These are phyloP conservation scores for Psilocybe cyanescens DNA, from an alignment of 768 basidiomycete species.

Conservation along the genomic window DNA sequence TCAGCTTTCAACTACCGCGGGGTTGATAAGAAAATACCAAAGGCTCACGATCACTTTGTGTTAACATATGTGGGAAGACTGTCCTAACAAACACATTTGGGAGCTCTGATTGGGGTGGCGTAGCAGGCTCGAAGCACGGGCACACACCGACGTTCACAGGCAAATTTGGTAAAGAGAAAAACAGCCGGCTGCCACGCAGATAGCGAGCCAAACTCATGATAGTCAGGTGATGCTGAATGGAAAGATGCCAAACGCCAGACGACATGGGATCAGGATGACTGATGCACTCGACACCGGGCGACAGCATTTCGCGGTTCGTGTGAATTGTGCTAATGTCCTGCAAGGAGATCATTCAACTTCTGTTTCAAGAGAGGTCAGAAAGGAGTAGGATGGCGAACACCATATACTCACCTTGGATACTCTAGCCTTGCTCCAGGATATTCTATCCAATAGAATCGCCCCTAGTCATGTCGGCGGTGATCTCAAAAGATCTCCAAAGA, in stretches of 20 bases:
- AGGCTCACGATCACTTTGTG: not conserved
- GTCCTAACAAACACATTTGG: not conserved
- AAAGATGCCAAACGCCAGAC: not conserved
- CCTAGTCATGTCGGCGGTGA: too few relatives aligned
- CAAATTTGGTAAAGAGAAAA: not conserved
- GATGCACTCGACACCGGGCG: not conserved
- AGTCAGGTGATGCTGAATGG: not conserved
- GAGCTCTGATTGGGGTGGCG: not conserved
- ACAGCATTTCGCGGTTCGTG: not conserved
- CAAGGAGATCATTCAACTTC: too few relatives aligned
- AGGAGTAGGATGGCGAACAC: not conserved
- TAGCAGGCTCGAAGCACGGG: not conserved
- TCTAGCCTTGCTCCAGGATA: too few relatives aligned
- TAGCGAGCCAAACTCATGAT: not conserved
- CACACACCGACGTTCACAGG: not conserved
- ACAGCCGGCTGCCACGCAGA: not conserved
- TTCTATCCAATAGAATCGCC: too few relatives aligned
- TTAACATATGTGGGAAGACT: not conserved
- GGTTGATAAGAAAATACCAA: not conserved
- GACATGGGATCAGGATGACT: not conserved
- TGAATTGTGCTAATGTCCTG: not conserved
- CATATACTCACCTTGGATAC: too few relatives aligned
- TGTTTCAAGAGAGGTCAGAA: not conserved
- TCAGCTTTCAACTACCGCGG: not conserved
- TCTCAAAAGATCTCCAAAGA: not conserved